These are phyloP conservation scores for Volutella citrinella DNA, from an alignment of 2,329 filamentous ascomycete species.

Conservation along the genomic window DNA sequence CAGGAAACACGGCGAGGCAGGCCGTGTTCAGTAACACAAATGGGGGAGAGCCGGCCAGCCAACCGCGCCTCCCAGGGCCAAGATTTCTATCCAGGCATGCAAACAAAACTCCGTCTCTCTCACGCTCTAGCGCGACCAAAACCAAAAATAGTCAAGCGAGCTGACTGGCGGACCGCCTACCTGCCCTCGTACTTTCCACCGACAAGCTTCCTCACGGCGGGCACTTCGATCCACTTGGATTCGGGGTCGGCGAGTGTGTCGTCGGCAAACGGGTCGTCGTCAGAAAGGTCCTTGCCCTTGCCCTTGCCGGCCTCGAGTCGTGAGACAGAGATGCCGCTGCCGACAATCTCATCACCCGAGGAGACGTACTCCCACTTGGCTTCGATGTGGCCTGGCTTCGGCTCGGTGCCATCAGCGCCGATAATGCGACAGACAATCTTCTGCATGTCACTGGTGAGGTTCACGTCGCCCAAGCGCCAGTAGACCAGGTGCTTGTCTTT, in stretches of 20 bases:
- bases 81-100: too few relatives aligned
- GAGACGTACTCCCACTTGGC: slow-evolving; percentile 69
- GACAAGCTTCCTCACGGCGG: slow-evolving; percentile 63
- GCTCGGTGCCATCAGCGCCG: slow-evolving; percentile 66
- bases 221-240: slow-evolving; percentile 64
- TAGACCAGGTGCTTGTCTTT: slow-evolving; percentile 75
- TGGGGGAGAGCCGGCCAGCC: too few relatives aligned
- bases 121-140: too few relatives aligned
- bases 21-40: too few relatives aligned
- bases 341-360: slow-evolving; percentile 40
- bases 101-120: too few relatives aligned
- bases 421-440: slow-evolving; percentile 82
- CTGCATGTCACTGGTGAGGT: slow-evolving; percentile 60
- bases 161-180: slow-evolving; percentile 7
- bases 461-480: slow-evolving; percentile 78
- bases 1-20: too few relatives aligned
- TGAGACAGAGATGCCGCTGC: slow-evolving; percentile 65
- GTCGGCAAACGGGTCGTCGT: slow-evolving; percentile 69
- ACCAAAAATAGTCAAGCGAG: too few relatives aligned
- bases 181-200: slow-evolving; percentile 71
- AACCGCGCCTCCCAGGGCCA: too few relatives aligned
- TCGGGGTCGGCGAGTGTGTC: slow-evolving; percentile 25
- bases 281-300: slow-evolving; percentile 49
- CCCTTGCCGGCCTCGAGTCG: slow-evolving; percentile 47
- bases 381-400: slow-evolving; percentile 74